Conservation (phyloP, 1,284 basidiomycete species). For the Ganoderma lingzhi region DNA sequence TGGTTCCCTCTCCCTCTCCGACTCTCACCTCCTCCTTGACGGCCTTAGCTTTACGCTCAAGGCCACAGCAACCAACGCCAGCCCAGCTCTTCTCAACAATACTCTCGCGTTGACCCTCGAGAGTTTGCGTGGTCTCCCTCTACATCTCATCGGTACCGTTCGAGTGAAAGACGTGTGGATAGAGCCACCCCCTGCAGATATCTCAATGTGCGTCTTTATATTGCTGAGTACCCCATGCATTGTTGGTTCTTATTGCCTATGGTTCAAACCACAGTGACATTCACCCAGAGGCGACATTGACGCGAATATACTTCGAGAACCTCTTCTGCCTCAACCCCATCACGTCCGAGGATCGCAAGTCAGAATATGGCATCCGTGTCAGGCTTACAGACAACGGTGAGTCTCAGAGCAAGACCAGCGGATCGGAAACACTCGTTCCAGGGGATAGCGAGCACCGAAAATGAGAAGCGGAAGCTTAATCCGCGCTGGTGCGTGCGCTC, state of each 20-base stretch:
- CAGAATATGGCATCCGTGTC: conserved; percentile 65
- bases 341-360: conserved; percentile 45
- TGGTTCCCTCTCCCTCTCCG: conserved; percentile 76
- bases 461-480: not conserved
- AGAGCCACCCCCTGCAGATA: conserved; percentile 55
- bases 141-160: conserved; percentile 65
- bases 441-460: too few relatives aligned
- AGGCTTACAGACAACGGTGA: conserved; percentile 73
- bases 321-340: conserved; percentile 64
- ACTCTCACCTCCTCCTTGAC: conserved; percentile 75
- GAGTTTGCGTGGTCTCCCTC: conserved; percentile 80
- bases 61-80: conserved; percentile 50
- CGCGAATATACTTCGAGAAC: conserved; percentile 74
- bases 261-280: conserved; percentile 59
- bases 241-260: not conserved
- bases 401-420: conserved; percentile 31
- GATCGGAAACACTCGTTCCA: too few relatives aligned
- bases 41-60: conserved; percentile 71
- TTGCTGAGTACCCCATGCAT: too few relatives aligned
- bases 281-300: conserved; percentile 69
- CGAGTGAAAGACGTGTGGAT: conserved; percentile 62
- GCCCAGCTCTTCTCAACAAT: conserved; percentile 61
- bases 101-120: conserved; percentile 77
- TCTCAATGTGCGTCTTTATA: conserved; percentile 61
- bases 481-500: not conserved